Evolutionary conservation across 1,139 yeast genomes (phyloP).

Genomic region (Hyphopichia burtonii): DNA sequence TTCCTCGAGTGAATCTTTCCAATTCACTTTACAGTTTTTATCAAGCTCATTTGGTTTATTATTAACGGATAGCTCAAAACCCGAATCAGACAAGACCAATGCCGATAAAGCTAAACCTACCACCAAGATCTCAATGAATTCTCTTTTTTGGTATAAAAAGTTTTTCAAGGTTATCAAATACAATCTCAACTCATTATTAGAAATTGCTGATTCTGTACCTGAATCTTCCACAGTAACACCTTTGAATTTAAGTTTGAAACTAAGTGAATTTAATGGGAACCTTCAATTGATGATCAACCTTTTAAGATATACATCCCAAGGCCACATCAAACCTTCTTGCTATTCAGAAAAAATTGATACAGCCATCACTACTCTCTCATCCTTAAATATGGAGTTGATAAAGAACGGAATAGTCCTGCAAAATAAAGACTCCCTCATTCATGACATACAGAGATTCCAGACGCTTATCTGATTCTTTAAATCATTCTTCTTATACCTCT

Average conservation of each 20-base stretch:
- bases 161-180: constrained; percentile 35
- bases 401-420: not conserved
- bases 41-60: constrained; percentile 41
- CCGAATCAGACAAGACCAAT: not conserved
- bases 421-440: not conserved
- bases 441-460: not conserved
- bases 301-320: constrained; percentile 12
- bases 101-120: no score
- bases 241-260: constrained; percentile 13
- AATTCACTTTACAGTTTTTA: constrained; percentile 42
- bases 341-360: not conserved
- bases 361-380: not conserved
- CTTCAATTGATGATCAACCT: constrained; percentile 30
- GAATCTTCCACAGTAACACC: not conserved
- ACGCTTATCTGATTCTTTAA: not conserved
- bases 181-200: constrained; percentile 24
- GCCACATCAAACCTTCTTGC: constrained; percentile 1
- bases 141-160: constrained; percentile 34
- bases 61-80: constrained; percentile 19
- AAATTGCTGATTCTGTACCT: constrained; percentile 11
- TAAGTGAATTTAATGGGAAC: constrained; percentile 29
- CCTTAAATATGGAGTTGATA: constrained; percentile 1
- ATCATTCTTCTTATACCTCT: not conserved
- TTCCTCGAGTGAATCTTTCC: constrained; percentile 36
- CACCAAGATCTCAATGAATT: constrained; percentile 5